phyloP scores from a whole-genome alignment of 768 basidiomycete species.

The Chalciporus chontae region DNA sequence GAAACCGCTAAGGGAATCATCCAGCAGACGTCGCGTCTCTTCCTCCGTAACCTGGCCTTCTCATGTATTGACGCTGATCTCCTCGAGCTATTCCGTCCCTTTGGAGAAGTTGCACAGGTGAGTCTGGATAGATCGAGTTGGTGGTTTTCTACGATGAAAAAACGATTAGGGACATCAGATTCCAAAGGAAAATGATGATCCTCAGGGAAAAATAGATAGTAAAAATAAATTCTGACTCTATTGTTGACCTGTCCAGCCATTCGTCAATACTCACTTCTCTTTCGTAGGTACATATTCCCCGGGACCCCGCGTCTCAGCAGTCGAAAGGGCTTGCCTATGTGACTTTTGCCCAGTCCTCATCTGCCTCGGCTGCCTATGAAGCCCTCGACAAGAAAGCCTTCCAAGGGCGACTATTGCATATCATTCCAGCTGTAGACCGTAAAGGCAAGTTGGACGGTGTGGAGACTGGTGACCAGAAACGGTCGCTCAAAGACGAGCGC shows the following conservation, averaged over 20 bases:
- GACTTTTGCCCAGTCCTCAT: slow-evolving; percentile 40
- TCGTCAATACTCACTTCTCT: slow-evolving; percentile 1
- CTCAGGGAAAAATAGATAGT: slow-evolving; percentile 55
- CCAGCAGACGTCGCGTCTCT: slow-evolving; percentile 72
- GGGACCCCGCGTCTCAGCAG: slow-evolving; percentile 43
- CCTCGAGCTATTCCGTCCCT: slow-evolving; percentile 55
- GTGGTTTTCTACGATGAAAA: slow-evolving; percentile 35
- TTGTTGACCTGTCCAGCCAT: neutral
- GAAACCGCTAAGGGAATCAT: slow-evolving; percentile 50
- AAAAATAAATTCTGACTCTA: slow-evolving; percentile 41
- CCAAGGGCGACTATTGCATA: slow-evolving; percentile 88
- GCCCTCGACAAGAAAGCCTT: slow-evolving; percentile 80
- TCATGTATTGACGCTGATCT: slow-evolving; percentile 75
- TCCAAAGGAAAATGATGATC: slow-evolving; percentile 42
- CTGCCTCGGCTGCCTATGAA: slow-evolving; percentile 69
- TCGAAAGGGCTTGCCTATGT: slow-evolving; percentile 65
- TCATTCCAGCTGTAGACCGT: slow-evolving; percentile 79
- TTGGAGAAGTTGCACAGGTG: slow-evolving; percentile 78
- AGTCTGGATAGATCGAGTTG: slow-evolving; percentile 22
- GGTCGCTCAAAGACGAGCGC: slow-evolving; percentile 56
- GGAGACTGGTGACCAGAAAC: slow-evolving; percentile 41
- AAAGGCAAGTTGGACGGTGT: slow-evolving; percentile 43
- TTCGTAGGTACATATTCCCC: slow-evolving; percentile 53
- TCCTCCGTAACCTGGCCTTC: slow-evolving; percentile 94
- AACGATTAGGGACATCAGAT: slow-evolving; percentile 49